Evolutionary conservation across 495 filamentous ascomycete species (phyloP).

Genomic region (Penicillium riverlandense): DNA sequence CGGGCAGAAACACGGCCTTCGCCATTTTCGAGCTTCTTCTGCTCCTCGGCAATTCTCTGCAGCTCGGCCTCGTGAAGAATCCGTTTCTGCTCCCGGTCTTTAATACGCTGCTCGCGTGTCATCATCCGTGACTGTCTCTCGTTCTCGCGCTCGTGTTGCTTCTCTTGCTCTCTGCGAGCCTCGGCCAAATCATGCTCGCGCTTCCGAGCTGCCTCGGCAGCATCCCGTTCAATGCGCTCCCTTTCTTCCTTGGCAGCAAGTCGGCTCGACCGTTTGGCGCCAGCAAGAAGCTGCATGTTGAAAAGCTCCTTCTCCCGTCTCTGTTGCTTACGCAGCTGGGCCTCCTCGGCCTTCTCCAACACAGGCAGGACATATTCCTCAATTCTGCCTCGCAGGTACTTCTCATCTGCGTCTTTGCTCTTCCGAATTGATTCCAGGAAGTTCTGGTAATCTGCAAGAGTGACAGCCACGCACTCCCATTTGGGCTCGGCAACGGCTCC

Average conservation of each 20-base stretch:
- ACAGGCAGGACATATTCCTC: slow-evolving; percentile 72
- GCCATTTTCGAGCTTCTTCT: slow-evolving; percentile 54
- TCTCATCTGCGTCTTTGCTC: slow-evolving; percentile 75
- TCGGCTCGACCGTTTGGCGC: slow-evolving; percentile 86
- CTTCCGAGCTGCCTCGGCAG: slow-evolving; percentile 64
- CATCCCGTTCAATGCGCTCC: slow-evolving; percentile 65
- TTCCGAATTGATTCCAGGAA: slow-evolving; percentile 67
- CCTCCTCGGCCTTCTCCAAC: slow-evolving; percentile 74
- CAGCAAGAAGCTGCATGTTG: slow-evolving; percentile 76
- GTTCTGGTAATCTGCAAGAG: slow-evolving; percentile 62
- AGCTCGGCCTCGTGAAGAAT: slow-evolving; percentile 78
- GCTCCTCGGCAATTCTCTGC: slow-evolving; percentile 68
- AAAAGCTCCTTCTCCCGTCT: slow-evolving; percentile 73
- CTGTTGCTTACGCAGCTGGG: slow-evolving; percentile 54
- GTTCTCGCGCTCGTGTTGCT: slow-evolving; percentile 60
- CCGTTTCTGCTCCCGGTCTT: slow-evolving; percentile 74
- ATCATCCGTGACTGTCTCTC: slow-evolving; percentile 76
- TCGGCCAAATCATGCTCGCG: slow-evolving; percentile 55
- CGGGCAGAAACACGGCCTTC: slow-evolving; percentile 69
- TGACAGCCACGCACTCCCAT: slow-evolving; percentile 89
- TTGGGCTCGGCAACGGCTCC: slow-evolving; percentile 40
- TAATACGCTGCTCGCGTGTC: slow-evolving; percentile 76
- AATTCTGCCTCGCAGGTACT: slow-evolving; percentile 60
- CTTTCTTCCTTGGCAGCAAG: slow-evolving; percentile 75
- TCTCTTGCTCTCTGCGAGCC: slow-evolving; percentile 61